Evolutionary conservation across 2,329 filamentous ascomycete species (phyloP), one percentile per base, ranked within the genome.

Genomic region (Cyanodermella asteris): DNA sequence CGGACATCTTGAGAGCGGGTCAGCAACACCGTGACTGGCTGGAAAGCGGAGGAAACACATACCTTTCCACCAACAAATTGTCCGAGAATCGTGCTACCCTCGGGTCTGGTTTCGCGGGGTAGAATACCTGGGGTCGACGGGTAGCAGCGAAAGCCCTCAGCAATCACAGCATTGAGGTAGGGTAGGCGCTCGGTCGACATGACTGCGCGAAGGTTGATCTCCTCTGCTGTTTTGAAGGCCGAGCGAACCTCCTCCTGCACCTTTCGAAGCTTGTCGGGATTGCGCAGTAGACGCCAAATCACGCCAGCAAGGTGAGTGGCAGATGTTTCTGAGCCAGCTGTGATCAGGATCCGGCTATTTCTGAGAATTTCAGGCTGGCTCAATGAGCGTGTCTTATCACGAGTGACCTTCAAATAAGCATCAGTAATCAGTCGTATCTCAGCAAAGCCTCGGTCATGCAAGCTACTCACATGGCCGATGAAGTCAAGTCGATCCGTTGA

Each of bases 111-210:
- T 5, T 37, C 13, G 6, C 48, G 37, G 10, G 36, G 32, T 2
- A 28, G n/a, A 12, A 22, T 23, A n/a, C 8, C 13, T 20, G 49
- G 38, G 2, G 48, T 42, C 2, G 52, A 51, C 2, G 52, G 53
- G 22, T 52, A 56, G 6, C 52, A 17, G 7, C 52, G 44, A 18
- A 56, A 34, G 1, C 41, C 39, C 31, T 56, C 52, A 20, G 52
- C 45, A 7, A 56, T 36, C 18, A 45, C 48, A 1, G 48, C 50
- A 9, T 41, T 36, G 10, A 54, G 26, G 28, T 51, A 55, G 0
- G 35, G 36, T 9, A 56, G 31, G 10, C 12, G 16, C 9, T 5
- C 6, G 2, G 14, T 5, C 5, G 4, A 14, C 12, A 20, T 18
- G n/a, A n/a, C n/a, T n/a, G n/a, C n/a, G n/a, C n/a, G n/a, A 4